Conservation (phyloP, 306 rosid species). For the Malus sieversii region DNA sequence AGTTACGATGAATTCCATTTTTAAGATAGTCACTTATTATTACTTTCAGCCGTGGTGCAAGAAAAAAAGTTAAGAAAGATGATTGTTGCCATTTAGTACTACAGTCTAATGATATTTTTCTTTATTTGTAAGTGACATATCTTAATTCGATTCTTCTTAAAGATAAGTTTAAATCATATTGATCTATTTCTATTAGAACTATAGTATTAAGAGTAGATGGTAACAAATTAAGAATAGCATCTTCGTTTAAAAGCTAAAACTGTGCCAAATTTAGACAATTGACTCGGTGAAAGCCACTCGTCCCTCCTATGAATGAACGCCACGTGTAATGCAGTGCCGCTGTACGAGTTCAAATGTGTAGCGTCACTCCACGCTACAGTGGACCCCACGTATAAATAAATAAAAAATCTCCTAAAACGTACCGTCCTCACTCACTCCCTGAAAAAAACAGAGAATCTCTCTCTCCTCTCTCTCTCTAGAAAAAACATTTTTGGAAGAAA, state of each 20-base stretch:
- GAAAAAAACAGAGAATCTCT: constrained; percentile 51
- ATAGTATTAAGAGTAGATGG: too few species aligned
- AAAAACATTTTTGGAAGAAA: constrained; percentile 9
- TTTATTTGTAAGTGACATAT: accelerated
- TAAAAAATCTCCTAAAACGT: constrained; percentile 34
- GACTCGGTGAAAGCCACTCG: background rate
- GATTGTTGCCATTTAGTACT: accelerated
- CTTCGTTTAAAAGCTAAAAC: background rate
- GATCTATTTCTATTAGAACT: accelerated
- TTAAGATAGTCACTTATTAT: too few species aligned
- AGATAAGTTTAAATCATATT: accelerated
- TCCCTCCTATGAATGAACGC: background rate
- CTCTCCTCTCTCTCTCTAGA: constrained; percentile 7
- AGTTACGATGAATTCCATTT: too few species aligned
- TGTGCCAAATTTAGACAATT: constrained; percentile 1
- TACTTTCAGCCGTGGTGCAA: too few species aligned
- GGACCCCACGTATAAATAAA: constrained; percentile 22
- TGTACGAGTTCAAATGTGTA: background rate
- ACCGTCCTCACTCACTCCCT: constrained; percentile 33
- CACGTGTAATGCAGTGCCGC: background rate
- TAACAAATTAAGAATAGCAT: too few species aligned
- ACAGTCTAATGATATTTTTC: accelerated
- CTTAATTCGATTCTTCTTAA: accelerated
- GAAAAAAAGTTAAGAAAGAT: too few species aligned
- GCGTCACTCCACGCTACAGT: constrained; percentile 15